Base-by-base conservation (phyloP, 768 basidiomycete genomes). In the Naematelia encephala region DNA sequence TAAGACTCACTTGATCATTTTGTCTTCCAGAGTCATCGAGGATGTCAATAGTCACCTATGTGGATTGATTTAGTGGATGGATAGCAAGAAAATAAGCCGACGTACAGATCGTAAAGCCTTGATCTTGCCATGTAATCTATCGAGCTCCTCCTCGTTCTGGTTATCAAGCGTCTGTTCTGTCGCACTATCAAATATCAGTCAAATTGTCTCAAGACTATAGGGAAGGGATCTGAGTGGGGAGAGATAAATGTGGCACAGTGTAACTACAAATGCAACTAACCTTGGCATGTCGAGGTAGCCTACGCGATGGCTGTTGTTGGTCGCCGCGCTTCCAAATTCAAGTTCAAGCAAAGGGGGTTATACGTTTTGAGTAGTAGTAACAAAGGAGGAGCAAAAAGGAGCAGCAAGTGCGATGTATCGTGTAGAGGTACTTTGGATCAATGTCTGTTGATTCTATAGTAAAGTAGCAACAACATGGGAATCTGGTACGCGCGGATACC, bases 31-130 rank as follows among this genome's bases (percentile, higher is more conserved):
- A 69, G 57, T 77, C 75, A 26, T 75, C 72, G 26, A 77, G 63
- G 43, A 77, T 77, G 64, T 77, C 76, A 43, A 77, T 77, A 27
- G 76, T 77, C 14, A 77, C 76, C 76, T 77, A 54, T 21, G 21
- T 21, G 19, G 25, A 26, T 5, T 47, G 11, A 19, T 5, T 19
- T 8, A 19, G 21, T 8, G 25, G 19, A 26, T 8, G 46, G 19
- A 47, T 21, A 47, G n/a, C 46, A 47, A 21, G 25, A 8, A 19
- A 21, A 8, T 39, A 19, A 30, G n/a, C n/a, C n/a, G 47, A 68
- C 75, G 23, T 52, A 75, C 76, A 43, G 69, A 70, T 55, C 74
- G 48, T 29, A 77, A 55, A 5, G 67, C 60, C 52, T 68, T 70
- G 63, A 77, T 77, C 68, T 77, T 77, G n/a, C 76, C 71, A 62